Evolutionary conservation across 2,329 filamentous ascomycete genomes (phyloP).

Genomic region (Microcyclospora pomicola): DNA sequence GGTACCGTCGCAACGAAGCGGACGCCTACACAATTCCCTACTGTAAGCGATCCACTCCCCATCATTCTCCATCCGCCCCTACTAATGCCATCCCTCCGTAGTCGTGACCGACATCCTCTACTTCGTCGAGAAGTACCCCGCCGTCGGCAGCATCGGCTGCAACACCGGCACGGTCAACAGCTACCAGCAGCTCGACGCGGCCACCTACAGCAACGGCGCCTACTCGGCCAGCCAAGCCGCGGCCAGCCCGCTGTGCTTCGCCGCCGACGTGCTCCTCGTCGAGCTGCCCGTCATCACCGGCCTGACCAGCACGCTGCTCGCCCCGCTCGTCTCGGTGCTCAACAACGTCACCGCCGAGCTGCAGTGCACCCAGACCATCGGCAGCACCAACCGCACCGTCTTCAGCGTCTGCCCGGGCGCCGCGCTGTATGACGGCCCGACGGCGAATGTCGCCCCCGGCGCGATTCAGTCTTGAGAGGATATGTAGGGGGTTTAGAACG

Average conservation of each 20-base stretch:
- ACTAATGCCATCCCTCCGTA: no score
- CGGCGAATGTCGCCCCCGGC: constrained; percentile 14
- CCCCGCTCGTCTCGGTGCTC: no score
- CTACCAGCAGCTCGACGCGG: constrained; percentile 21
- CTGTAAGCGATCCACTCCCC: no score
- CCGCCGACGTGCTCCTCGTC: constrained; percentile 10
- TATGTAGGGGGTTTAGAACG: no score
- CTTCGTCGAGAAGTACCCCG: constrained; percentile 15
- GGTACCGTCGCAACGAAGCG: constrained; percentile 18
- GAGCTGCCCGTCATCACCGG: constrained; percentile 13
- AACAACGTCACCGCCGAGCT: constrained; percentile 5
- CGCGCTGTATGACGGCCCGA: constrained; percentile 17
- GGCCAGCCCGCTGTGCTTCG: constrained; percentile 18
- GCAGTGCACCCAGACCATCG: constrained; percentile 14
- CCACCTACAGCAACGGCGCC: constrained; percentile 26
- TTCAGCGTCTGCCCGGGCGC: constrained; percentile 16
- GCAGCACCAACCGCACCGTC: constrained; percentile 13
- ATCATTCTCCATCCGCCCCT: no score
- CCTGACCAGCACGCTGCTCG: no score
- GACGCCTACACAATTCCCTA: constrained; percentile 22
- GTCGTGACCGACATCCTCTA: constrained; percentile 16
- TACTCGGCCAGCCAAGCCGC: constrained; percentile 24
- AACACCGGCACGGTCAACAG: constrained; percentile 24
- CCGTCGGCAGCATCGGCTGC: constrained; percentile 21
- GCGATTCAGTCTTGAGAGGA: constrained; percentile 15